Conservation (phyloP, 208 protist species). For the Trypanosoma conorhini region DNA sequence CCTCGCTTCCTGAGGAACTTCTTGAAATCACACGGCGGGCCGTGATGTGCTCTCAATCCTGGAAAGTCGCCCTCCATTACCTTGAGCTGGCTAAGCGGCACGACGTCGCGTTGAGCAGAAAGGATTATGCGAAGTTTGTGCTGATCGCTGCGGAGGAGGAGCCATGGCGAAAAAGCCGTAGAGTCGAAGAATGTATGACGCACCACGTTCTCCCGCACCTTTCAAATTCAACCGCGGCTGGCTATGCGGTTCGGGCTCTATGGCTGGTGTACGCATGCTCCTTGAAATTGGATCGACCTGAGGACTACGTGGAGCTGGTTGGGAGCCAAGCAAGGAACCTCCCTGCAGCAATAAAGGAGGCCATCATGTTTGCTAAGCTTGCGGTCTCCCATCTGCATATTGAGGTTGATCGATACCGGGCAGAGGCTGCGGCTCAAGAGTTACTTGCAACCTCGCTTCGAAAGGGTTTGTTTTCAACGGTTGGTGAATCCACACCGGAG, state of each 20-base stretch:
- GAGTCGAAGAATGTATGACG: slow-evolving; percentile 41
- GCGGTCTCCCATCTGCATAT: slow-evolving; percentile 26
- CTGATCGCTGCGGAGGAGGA: slow-evolving; percentile 31
- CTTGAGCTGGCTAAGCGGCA: slow-evolving; percentile 11
- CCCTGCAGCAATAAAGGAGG: slow-evolving; percentile 6
- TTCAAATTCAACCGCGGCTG: slow-evolving; percentile 18
- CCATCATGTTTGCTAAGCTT: slow-evolving; percentile 10
- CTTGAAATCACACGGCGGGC: slow-evolving; percentile 13
- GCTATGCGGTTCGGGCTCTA: slow-evolving; percentile 33
- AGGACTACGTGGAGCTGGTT: slow-evolving; percentile 48
- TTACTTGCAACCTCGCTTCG: slow-evolving; percentile 52
- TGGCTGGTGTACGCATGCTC: slow-evolving; percentile 60
- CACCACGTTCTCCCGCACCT: slow-evolving; percentile 38
- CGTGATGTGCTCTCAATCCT: slow-evolving; percentile 28
- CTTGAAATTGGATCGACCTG: slow-evolving; percentile 45
- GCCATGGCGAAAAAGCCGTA: slow-evolving; percentile 40
- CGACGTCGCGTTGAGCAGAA: background rate
- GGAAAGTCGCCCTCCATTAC: slow-evolving; percentile 32
- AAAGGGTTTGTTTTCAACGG: slow-evolving; percentile 33
- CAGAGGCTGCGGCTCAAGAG: slow-evolving; percentile 16
- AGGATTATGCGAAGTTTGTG: slow-evolving; percentile 41
- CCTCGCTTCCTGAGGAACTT: slow-evolving; percentile 23
- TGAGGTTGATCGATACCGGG: slow-evolving; percentile 27
- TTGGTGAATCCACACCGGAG: background rate
- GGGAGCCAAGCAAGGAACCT: slow-evolving; percentile 11